Percentiles rank a stretch among this genome's conserved stretches.
Conservation (phyloP, 352 stramenopile genomes). For the Phytophthora pini region DNA sequence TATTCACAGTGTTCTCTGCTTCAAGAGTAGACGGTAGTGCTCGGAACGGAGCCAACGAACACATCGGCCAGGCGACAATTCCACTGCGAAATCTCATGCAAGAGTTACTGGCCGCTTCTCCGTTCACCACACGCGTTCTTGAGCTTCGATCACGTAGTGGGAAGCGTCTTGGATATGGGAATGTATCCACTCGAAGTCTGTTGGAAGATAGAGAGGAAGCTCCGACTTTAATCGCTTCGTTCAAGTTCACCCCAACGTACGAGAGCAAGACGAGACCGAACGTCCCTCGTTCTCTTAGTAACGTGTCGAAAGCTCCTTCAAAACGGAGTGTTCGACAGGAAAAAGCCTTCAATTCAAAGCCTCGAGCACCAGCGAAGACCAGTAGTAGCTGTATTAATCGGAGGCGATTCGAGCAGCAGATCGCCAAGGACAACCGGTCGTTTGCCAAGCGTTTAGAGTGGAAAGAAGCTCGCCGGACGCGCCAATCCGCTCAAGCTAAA, state of each 20-base stretch:
- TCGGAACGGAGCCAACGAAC: constrained; percentile 38
- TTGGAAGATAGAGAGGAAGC: constrained; percentile 14
- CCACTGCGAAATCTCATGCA: constrained; percentile 47
- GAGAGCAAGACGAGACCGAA: constrained; percentile 21
- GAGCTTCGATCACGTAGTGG: constrained; percentile 48
- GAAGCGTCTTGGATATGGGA: constrained; percentile 30
- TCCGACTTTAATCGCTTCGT: constrained; percentile 44
- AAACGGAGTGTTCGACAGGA: constrained; percentile 10
- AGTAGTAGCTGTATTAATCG: constrained; percentile 73
- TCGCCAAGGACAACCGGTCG: constrained; percentile 63
- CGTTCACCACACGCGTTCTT: constrained; percentile 35
- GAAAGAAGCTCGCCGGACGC: constrained; percentile 39
- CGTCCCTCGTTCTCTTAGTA: constrained; percentile 6
- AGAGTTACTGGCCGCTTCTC: constrained; percentile 34
- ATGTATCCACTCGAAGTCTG: constrained; percentile 26
- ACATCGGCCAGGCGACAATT: constrained; percentile 63
- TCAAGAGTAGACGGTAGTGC: constrained; percentile 7
- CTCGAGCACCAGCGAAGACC: constrained; percentile 31
- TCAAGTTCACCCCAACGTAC: constrained; percentile 55
- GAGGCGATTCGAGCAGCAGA: constrained; percentile 55
- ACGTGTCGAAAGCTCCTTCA: constrained; percentile 13
- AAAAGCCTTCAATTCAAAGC: constrained; percentile 14
- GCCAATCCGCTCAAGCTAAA: constrained; percentile 38
- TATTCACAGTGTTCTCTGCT: constrained; percentile 66
- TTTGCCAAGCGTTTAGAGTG: constrained; percentile 62